Base-by-base conservation (phyloP, 371 early-diverging fungal genomes). In the Nematocida sp. region DNA sequence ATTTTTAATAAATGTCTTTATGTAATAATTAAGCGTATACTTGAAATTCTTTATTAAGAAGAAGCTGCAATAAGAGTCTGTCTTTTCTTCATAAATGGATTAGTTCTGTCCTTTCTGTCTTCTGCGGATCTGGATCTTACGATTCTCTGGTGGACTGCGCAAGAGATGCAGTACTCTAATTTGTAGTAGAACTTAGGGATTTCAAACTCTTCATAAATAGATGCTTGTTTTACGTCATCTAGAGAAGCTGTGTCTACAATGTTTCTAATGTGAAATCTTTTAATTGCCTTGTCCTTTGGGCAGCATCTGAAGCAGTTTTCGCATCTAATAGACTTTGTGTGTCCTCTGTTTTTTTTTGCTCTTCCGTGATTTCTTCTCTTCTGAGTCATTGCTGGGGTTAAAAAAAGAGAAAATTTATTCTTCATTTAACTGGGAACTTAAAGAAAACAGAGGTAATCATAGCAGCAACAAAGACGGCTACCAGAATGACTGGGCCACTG, bases 201-300 rank as follows among this genome's bases (percentile, higher is more conserved):
- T 76, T 90, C 91, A 86, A 92, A 93, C 84, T 90, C 90, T 32
- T 86, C 81, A 86, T 91, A 95, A 84, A 95, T 91, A 66, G 93
- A 92, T 56, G 95, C 95, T 80, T 90, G 91, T 71, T 88, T 87
- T 82, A 97, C 87, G 86, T 97, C 97, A 85, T 94, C 89, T 84
- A 91, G 86, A 78, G 95, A 94, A 71, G 96, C 96, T 81, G 88
- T 86, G 86, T 97, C 97, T 76, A 97, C 91, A 90, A 97, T 92
- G 87, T 92, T 92, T 82, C 92, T 89, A 86, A 95, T 89, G 82
- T 89, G 87, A 88, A 93, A 92, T 80, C 95, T 89, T 90, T 94
- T 94, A 86, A 97, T 92, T 84, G 95, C 93, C 90, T 97, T 96
- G 88, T 96, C 97, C 89, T 97, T 97, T 80, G 97, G 93, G 78